phyloP scores from a whole-genome alignment of 139 green algal genomes.

The Yamagishiella unicocca region DNA sequence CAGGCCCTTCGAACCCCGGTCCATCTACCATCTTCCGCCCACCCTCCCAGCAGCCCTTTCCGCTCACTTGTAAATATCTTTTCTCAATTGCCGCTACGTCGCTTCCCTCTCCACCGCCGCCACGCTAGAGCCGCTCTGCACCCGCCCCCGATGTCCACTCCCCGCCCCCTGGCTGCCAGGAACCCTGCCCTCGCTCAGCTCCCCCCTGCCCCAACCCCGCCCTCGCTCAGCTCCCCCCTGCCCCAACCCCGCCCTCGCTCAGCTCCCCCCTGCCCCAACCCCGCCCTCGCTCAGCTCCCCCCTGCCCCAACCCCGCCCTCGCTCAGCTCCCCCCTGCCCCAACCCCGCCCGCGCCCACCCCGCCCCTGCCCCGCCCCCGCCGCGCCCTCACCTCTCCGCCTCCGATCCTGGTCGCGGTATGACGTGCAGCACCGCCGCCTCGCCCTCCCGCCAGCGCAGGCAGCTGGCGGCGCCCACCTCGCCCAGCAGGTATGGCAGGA shows the following conservation, averaged over 20 bases:
- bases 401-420: conserved; percentile 40
- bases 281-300: no score
- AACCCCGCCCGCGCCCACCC: background rate
- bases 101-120: no score
- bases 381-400: conserved; percentile 14
- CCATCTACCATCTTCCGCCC: no score
- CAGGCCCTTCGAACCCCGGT: no score
- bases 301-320: no score
- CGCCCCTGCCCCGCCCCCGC: background rate
- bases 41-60: no score
- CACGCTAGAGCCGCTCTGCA: no score
- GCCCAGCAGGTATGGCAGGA: conserved; percentile 37
- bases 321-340: no score
- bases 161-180: background rate
- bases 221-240: no score
- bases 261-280: background rate
- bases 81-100: no score
- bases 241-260: background rate
- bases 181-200: background rate
- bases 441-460: conserved; percentile 29
- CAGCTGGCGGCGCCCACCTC: background rate
- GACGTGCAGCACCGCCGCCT: conserved; percentile 30
- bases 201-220: background rate
- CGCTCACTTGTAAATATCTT: no score
- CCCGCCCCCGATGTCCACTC: no score